Base-by-base conservation (phyloP, 495 filamentous ascomycete genomes). In the Annulohypoxylon bovei region DNA sequence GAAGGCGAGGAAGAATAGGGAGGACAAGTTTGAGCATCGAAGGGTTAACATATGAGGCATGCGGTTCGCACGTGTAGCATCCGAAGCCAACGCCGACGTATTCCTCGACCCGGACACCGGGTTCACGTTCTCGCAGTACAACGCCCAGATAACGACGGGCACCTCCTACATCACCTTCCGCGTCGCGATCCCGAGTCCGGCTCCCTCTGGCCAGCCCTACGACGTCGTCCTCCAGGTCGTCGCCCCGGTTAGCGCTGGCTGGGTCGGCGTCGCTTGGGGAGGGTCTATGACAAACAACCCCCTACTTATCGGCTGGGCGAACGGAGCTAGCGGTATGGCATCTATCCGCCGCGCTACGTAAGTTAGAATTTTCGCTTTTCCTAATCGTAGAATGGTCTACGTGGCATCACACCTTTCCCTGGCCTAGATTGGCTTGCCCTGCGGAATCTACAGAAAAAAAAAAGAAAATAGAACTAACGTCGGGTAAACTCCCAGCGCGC, bases 51-150 rank as follows among this genome's bases (percentile, higher is more conserved):
- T 55, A 20, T 53, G 6, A 47, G 50, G 23, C 23, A 20, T 53
- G 33, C 39, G 32, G 18, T 22, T 23, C 25, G 6, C 42, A 46
- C 14, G 9, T 40, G 39, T 35, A 75, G 69, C 44, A 1, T 67
- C 68, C 12, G 53, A 73, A 49, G 35, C 63, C 2, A 44, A 30
- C 57, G 75, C 76, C 58, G 76, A 75, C 22, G 57, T 80, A 8
- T 79, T 79, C 72, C 71, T 67, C 2, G 84, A 87, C 49, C 60
- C 79, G 11, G 82, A 85, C 57, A 87, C 84, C 0, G 84, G 84
- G 39, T 82, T 87, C 54, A 78, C 79, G 2, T 87, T 85, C 73
- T 78, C 81, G 14, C 73, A 83, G 64, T 78, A 75, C 58, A 76
- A 70, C 20, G 76, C 68, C 16, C 65, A 74, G 53, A 85, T 84